These are phyloP conservation scores for Astrothelium subdiscretum DNA, from an alignment of 495 filamentous ascomycete genomes.

Conservation along the genomic window DNA sequence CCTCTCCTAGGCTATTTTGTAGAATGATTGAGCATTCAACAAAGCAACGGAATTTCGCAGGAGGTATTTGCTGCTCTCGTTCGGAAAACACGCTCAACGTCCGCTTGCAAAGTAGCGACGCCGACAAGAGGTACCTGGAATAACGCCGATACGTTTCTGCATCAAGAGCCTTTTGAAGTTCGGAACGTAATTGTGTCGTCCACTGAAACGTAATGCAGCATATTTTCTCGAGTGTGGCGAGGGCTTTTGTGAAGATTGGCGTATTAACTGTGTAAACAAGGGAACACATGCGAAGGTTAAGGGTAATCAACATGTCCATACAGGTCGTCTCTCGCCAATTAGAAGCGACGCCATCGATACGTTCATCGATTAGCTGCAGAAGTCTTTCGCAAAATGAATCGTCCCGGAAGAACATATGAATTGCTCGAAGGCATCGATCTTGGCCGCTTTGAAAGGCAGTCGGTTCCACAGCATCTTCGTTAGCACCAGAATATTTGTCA, in stretches of 20 bases:
- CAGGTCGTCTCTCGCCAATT: slow-evolving; percentile 43
- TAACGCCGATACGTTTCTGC: slow-evolving; percentile 25
- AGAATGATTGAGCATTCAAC: slow-evolving; percentile 31
- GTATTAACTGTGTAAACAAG: neutral
- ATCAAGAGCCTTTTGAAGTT: slow-evolving; percentile 33
- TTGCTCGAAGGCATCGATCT: slow-evolving; percentile 21
- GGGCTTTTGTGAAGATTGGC: slow-evolving; percentile 7
- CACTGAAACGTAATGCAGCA: slow-evolving; percentile 26
- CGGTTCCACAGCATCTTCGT: neutral
- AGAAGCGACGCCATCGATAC: slow-evolving; percentile 28
- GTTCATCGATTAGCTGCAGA: slow-evolving; percentile 29
- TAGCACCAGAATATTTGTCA: neutral
- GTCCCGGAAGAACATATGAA: slow-evolving; percentile 38
- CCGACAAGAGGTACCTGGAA: slow-evolving; percentile 34
- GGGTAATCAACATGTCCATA: slow-evolving; percentile 39
- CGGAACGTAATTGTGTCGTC: slow-evolving; percentile 33
- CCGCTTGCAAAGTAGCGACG: slow-evolving; percentile 39
- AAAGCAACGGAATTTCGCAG: slow-evolving; percentile 17
- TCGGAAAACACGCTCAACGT: slow-evolving; percentile 32
- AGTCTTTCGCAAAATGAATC: slow-evolving; percentile 33
- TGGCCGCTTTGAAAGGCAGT: neutral
- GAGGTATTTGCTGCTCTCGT: neutral
- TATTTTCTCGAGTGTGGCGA: neutral
- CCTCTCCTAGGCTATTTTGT: slow-evolving; percentile 30
- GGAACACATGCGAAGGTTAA: slow-evolving; percentile 26